Base-by-base conservation (phyloP, 345 rosid species). In the Eucalyptus fibrosa region DNA sequence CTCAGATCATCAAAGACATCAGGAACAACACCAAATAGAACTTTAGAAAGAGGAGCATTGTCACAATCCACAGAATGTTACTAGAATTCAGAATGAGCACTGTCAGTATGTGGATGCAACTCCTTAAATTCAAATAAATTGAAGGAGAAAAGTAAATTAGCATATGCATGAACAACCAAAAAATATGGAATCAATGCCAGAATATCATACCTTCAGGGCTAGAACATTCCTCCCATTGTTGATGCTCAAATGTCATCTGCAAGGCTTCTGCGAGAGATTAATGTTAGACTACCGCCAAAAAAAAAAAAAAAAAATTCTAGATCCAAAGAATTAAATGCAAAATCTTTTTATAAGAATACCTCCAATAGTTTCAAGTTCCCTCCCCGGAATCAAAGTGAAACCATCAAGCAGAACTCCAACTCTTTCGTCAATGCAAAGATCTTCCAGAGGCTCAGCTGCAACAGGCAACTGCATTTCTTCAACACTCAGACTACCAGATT, bases 291-390 rank as follows among this genome's bases (percentile, higher is more conserved):
- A 40, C 88, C 40, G 81, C 47, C 30, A 50, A 72, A 50, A 50
- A 50, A 12, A 49, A 12, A 47, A 47, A 67, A 89, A 65, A 69
- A 50, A 67, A 89, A 88, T 86, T 65, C 50, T 77, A 34, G 86
- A 86, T 80, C 89, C 62, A 89, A 90, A 32, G 89, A 86, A 87
- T 60, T 82, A 88, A 19, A 60, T 11, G 23, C 59, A 83, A 59
- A 32, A 77, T 72, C 45, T 21, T 72, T 72, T 72, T 19, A 34
- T 72, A 72, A 85, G 30, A 67, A 44, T 95, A 98, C 99, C 99
- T 93, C 95, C 94, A 91, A 98, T 89, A 80, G 93, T 93, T 90
- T 98, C 99, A 88, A 97, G 93, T 92, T 98, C 99, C 90, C 89
- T 94, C 91, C 99, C 99, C 40, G 97, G 97, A 77, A 92, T 87